Base-by-base conservation (phyloP, 352 stramenopile genomes). In the Phytopythium helicoides region DNA sequence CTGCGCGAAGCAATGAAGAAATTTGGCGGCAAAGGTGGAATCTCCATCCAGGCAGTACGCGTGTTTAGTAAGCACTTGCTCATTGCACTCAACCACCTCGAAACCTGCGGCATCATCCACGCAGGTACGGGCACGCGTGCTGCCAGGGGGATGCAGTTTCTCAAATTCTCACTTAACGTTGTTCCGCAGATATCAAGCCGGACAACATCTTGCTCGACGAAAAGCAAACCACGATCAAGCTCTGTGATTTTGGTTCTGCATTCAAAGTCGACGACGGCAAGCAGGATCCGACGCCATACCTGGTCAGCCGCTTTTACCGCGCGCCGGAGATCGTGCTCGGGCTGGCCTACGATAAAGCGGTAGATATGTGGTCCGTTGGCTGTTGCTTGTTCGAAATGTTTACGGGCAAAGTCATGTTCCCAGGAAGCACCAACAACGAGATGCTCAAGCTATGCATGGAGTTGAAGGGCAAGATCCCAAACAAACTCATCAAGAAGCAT, bases 261-360 rank as follows among this genome's bases (percentile, higher is more conserved):
- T 98, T 99, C 48, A 92, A 97, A 61, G 70, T 92, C 50, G 83
- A 86, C 19, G 83, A 89, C 18, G 79, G 80, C 7, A 91, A 97
- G 47, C 95, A 98, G 59, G 90, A 98, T 44, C 89, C 94, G 21
- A 99, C 97, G 16, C 97, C 97, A 12, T 99, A 99, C 63, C 76
- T 99, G 9, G 97, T 99, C n/a, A 98, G 92, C 54, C 81, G 97
- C 25, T 99, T 98, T 67, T 99, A 99, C 73, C 92, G 97, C 48
- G 96, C 97, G 18, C 97, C 96, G 2, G 96, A 99, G 72, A 93
- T 96, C 37, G 86, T 96, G 56, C 65, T 96, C 39, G 87, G 89
- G 39, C 72, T 97, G 25, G 50, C 72, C 22, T 98, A 98, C 67
- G 95, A 98, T 72, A 86, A 90, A 64, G 81, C 92, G 47, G 92